phyloP scores from a whole-genome alignment of 2,329 filamentous ascomycete species.

The Fusarium protoensiforme region DNA sequence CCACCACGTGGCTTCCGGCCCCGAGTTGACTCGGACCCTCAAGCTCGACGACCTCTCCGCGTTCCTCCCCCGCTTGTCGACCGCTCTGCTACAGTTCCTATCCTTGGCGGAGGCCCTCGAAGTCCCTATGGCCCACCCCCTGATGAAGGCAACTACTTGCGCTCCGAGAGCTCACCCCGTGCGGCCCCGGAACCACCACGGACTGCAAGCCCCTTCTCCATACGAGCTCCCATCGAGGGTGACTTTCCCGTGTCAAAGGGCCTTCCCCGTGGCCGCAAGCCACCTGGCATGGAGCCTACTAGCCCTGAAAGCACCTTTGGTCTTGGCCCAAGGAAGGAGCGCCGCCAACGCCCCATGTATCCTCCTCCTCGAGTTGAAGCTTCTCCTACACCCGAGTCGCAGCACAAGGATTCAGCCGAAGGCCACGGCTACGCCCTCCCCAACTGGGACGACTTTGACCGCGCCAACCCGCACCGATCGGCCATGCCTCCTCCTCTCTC shows the following conservation, averaged over 20 bases:
- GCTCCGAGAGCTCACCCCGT: constrained; percentile 14
- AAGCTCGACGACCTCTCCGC: constrained; percentile 37
- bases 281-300: constrained; percentile 12
- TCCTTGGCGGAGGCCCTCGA: constrained; percentile 14
- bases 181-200: constrained; percentile 30
- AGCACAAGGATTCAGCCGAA: constrained; percentile 6
- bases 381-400: constrained; percentile 5
- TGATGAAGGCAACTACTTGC: constrained; percentile 36
- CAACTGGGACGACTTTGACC: constrained; percentile 45
- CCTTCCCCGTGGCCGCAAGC: constrained; percentile 49
- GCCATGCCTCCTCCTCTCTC: constrained; percentile 51
- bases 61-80: constrained; percentile 36
- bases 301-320: constrained; percentile 17
- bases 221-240: constrained; percentile 43
- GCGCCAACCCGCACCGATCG: constrained; percentile 44
- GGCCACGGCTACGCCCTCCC: constrained; percentile 32
- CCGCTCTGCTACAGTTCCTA: constrained; percentile 16
- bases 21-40: constrained; percentile 39
- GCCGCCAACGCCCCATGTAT: constrained; percentile 37
- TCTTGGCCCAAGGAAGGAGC: constrained; percentile 30
- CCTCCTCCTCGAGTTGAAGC: constrained; percentile 27
- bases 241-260: constrained; percentile 49
- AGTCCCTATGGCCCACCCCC: constrained; percentile 39
- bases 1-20: constrained; percentile 43
- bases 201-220: constrained; percentile 42